Base-by-base conservation (phyloP, 805 yeast species). In the Kazachstania psychrophila region DNA sequence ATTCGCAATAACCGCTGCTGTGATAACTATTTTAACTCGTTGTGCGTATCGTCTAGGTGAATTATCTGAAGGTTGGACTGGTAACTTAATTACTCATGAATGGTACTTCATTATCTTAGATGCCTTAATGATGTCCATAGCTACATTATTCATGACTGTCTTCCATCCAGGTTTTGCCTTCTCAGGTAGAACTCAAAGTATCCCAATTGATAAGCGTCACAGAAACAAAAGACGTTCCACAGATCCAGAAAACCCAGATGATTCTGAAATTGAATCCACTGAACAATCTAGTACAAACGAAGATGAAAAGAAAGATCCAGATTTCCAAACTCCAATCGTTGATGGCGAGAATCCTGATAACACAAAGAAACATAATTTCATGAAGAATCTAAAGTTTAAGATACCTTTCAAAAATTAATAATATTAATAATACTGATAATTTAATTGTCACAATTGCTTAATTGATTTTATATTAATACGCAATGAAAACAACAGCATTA, bases 21-120 rank as follows among this genome's bases (percentile, higher is more conserved):
- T 76, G 4, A 16, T 72, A 3, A 67, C 75, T 29, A 67, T 85
- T 17, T 77, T 72, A 43, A 63, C 73, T 20, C 70, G 95, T 51
- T 80, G 88, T 45, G 63, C 77, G 28, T 85, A 82, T 59, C 71
- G 95, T 52, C 68, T 83, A 22, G 68, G 73, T 26, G 95, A 86
- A 58, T 64, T 86, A 40, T 58, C 76, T 2, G 75, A 77, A 50
- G 64, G 63, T 11, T 83, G 88, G 80, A 41, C 51, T 6, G 89
- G 94, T 1, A 65, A 57, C 39, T 61, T 86, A 47, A 79, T 82
- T 33, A 63, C 67, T 2, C 73, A 71, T 37, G 86, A 80, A 52
- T 56, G 64, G 31, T 77, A 70, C 47, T 72, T 79, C 47, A 62
- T 79, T 52, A 64, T 70, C 13, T 57, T 79, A 14, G 88, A 80